Conservation (phyloP, 1,284 basidiomycete genomes). For the Trametes versicolor region DNA sequence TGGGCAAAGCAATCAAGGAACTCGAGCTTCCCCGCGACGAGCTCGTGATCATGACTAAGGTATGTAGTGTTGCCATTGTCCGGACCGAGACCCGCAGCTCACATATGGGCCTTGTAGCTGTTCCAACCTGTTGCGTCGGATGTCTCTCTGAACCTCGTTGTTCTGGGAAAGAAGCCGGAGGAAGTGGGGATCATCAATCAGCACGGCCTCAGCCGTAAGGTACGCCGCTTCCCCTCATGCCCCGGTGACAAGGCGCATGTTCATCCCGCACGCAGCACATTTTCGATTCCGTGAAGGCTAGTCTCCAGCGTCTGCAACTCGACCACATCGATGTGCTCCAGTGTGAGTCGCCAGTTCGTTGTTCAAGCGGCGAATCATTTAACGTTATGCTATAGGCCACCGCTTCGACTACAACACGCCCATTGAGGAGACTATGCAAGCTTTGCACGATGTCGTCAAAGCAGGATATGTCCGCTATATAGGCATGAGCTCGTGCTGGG, state of each 20-base stretch:
- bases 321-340: constrained; percentile 55
- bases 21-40: constrained; percentile 78
- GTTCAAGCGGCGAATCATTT: background rate
- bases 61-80: constrained; percentile 30
- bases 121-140: constrained; percentile 39
- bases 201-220: constrained; percentile 46
- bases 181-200: constrained; percentile 47
- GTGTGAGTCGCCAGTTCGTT: constrained; percentile 16
- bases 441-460: constrained; percentile 48
- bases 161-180: constrained; percentile 25
- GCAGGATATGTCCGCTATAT: constrained; percentile 49
- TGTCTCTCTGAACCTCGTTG: constrained; percentile 42
- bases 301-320: constrained; percentile 49
- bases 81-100: too few species aligned
- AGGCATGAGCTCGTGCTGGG: constrained; percentile 50
- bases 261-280: constrained; percentile 46
- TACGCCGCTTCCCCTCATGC: constrained; percentile 14
- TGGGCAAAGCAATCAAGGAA: constrained; percentile 84
- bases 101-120: constrained; percentile 7
- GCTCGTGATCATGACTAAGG: constrained; percentile 84
- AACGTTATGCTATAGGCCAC: constrained; percentile 43
- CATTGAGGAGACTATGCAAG: constrained; percentile 46
- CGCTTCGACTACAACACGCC: constrained; percentile 43
- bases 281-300: constrained; percentile 52
- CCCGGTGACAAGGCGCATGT: too few species aligned